These are phyloP conservation scores for Penicillium waksmanii DNA, from an alignment of 495 filamentous ascomycete genomes.

Conservation along the genomic window DNA sequence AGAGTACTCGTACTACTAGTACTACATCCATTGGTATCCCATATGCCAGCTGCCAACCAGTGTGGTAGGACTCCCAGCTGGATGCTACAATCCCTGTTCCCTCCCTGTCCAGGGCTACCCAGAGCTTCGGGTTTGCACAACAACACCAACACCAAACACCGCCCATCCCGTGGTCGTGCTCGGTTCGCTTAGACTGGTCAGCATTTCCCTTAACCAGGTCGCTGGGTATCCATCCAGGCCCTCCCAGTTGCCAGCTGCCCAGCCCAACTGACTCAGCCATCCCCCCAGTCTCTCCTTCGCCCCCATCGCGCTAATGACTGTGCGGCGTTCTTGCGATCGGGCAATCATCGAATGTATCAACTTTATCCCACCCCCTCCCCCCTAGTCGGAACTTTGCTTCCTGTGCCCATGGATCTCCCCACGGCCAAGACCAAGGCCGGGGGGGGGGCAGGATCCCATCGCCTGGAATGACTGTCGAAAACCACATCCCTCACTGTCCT, in stretches of 20 bases:
- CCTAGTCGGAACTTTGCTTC: neutral
- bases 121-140: slow-evolving; percentile 16
- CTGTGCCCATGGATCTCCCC: neutral
- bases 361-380: neutral
- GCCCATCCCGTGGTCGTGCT: neutral
- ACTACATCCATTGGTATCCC: too few species aligned
- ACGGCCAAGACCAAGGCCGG: neutral
- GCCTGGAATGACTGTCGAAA: neutral
- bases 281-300: neutral
- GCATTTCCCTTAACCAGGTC: slow-evolving; percentile 4
- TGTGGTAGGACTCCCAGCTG: too few species aligned
- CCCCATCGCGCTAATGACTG: slow-evolving; percentile 9
- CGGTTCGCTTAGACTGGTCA: slow-evolving; percentile 2
- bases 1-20: too few species aligned
- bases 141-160: neutral
- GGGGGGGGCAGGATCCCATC: neutral
- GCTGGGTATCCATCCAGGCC: slow-evolving; percentile 10
- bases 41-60: too few species aligned
- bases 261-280: slow-evolving; percentile 2
- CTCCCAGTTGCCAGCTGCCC: neutral
- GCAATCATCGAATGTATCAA: slow-evolving; percentile 9
- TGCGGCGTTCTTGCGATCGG: neutral
- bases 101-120: slow-evolving; percentile 15
- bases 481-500: neutral
- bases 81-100: neutral